Percentiles rank a stretch among this genome's conserved stretches.
Conservation (phyloP, 768 basidiomycete species). For the Amanita muscaria region DNA sequence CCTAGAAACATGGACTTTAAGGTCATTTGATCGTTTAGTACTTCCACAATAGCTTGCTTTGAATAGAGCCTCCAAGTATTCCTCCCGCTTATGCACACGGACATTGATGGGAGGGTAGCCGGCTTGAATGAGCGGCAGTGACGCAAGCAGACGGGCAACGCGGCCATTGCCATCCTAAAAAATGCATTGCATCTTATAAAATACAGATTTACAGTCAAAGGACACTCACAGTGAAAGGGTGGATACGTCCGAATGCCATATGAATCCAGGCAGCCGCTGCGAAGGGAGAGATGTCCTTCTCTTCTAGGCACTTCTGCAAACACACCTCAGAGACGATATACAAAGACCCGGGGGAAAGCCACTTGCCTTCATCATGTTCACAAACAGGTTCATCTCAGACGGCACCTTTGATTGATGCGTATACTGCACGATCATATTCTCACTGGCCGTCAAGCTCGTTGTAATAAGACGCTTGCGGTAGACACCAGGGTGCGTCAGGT, state of each 20-base stretch:
- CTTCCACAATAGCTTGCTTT: background rate
- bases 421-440: background rate
- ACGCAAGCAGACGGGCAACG: background rate
- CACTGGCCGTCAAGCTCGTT: background rate
- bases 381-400: conserved; percentile 1
- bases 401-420: conserved; percentile 1
- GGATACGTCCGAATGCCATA: background rate
- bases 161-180: conserved; percentile 1
- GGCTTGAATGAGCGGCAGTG: conserved; percentile 1
- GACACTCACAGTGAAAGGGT: conserved; percentile 2
- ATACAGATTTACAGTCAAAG: background rate
- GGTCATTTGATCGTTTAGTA: background rate
- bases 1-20: background rate
- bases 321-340: background rate
- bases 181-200: background rate
- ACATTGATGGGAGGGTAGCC: conserved; percentile 2
- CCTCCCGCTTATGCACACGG: background rate
- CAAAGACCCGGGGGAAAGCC: background rate
- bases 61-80: background rate
- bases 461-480: conserved; percentile 2
- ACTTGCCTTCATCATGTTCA: conserved; percentile 1
- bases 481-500: background rate
- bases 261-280: conserved; percentile 2
- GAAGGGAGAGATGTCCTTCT: background rate
- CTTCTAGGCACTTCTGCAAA: background rate